Percentiles rank a stretch among this genome's conserved stretches.
These are phyloP conservation scores for Stipa capillata DNA, from an alignment of 176 grass and related monocot species.

Conservation along the genomic window DNA sequence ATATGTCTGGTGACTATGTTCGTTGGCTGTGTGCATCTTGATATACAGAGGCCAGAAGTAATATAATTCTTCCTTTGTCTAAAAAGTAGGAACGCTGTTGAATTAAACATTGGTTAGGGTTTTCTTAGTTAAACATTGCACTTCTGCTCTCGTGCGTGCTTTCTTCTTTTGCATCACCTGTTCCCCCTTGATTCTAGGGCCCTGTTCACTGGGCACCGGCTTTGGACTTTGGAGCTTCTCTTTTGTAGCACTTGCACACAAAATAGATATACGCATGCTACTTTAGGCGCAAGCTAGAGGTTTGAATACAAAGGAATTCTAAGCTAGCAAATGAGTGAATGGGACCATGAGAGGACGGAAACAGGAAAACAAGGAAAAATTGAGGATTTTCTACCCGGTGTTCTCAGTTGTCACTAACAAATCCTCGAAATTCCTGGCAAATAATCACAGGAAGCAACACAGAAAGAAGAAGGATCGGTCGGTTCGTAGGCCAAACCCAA, in stretches of 20 bases:
- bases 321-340: neutral
- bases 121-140: constrained; percentile 10
- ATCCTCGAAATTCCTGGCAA: neutral
- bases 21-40: too few species aligned
- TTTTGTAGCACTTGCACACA: constrained; percentile 39
- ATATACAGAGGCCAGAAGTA: too few species aligned
- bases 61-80: too few species aligned
- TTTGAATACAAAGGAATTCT: neutral
- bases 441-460: too few species aligned
- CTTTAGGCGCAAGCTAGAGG: neutral
- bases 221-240: constrained; percentile 49
- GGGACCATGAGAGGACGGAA: neutral
- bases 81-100: neutral
- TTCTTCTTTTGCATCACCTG: constrained; percentile 12
- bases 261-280: constrained; percentile 21
- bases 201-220: constrained; percentile 46
- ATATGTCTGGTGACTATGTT: too few species aligned
- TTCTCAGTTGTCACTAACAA: too few species aligned
- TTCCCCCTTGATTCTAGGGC: constrained; percentile 61
- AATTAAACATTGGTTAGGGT: neutral
- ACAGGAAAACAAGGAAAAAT: neutral
- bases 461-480: neutral
- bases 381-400: neutral
- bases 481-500: neutral
- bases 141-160: neutral